Conservation (phyloP, 2,329 filamentous ascomycete species). For the Bretziella fagacearum region DNA sequence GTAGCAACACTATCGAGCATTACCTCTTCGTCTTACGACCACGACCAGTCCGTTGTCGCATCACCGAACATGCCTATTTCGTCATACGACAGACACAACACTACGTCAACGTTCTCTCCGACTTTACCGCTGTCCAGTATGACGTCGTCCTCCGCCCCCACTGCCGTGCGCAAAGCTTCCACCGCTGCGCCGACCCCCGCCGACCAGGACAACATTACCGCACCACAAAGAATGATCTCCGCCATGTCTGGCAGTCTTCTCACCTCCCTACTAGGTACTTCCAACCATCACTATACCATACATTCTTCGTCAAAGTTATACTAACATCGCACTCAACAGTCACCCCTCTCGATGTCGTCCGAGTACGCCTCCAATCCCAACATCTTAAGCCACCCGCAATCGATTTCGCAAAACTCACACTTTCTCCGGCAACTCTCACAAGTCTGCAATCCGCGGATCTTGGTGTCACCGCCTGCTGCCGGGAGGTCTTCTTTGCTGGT, state of each 20-base stretch:
- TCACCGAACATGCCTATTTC: background rate
- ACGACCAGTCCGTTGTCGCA: background rate
- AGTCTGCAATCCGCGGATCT: conserved; percentile 62
- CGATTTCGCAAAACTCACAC: conserved; percentile 38
- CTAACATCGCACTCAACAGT: conserved; percentile 34
- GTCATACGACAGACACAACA: background rate
- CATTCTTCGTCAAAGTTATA: background rate
- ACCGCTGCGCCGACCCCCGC: background rate
- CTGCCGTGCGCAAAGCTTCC: background rate
- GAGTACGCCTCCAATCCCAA: conserved; percentile 85
- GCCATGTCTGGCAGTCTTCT: conserved; percentile 80
- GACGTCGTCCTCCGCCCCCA: background rate
- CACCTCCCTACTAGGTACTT: conserved; percentile 70
- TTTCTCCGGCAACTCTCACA: conserved; percentile 36
- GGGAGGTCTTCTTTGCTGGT: conserved; percentile 94
- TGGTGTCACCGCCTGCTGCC: conserved; percentile 85
- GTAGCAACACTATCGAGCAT: conserved; percentile 22
- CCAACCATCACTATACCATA: background rate
- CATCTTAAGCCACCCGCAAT: conserved; percentile 32
- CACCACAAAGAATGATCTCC: conserved; percentile 84
- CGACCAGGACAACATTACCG: conserved; percentile 50
- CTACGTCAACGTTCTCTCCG: background rate
- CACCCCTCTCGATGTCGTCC: conserved; percentile 90
- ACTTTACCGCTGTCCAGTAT: background rate
- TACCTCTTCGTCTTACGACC: conserved; percentile 54